Evolutionary conservation across 805 yeast species (phyloP).

Genomic region (Citeromyces nyonsensis): DNA sequence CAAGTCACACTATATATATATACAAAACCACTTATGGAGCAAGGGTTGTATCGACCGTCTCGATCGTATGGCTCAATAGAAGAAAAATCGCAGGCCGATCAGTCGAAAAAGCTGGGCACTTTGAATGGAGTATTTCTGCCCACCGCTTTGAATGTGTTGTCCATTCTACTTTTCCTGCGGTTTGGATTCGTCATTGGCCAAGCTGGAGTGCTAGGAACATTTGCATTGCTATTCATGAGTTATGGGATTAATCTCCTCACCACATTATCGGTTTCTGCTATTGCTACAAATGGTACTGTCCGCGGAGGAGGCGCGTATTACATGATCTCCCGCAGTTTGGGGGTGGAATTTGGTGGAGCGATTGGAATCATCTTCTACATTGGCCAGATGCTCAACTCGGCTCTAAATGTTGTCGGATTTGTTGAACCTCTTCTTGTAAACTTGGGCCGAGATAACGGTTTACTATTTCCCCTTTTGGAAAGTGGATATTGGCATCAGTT

Average conservation of each 20-base stretch:
- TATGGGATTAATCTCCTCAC: constrained; percentile 76
- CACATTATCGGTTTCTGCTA: constrained; percentile 83
- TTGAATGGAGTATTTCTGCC: constrained; percentile 89
- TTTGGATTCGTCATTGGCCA: constrained; percentile 95
- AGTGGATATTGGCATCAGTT: constrained; percentile 51
- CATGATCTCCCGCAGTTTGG: constrained; percentile 89
- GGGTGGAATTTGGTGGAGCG: constrained; percentile 97
- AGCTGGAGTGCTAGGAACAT: constrained; percentile 74
- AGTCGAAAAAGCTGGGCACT: constrained; percentile 47
- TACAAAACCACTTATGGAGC: too few relatives aligned
- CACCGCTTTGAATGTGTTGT: constrained; percentile 80
- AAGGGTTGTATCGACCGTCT: too few relatives aligned
- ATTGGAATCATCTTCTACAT: constrained; percentile 89
- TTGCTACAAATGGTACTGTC: constrained; percentile 94
- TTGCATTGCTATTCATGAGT: constrained; percentile 51
- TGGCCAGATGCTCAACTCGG: constrained; percentile 86
- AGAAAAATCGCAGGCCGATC: too few relatives aligned
- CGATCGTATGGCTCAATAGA: too few relatives aligned
- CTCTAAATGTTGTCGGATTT: constrained; percentile 90
- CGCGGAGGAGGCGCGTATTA: constrained; percentile 98
- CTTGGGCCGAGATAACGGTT: constrained; percentile 51
- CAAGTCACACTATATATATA: too few relatives aligned
- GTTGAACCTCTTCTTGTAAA: constrained; percentile 80
- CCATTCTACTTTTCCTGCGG: constrained; percentile 88
- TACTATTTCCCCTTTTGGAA: constrained; percentile 43